Evolutionary conservation across 2,329 filamentous ascomycete genomes (phyloP), one percentile per base, ranked within the genome.

Genomic region (Scytalidium sp.): DNA sequence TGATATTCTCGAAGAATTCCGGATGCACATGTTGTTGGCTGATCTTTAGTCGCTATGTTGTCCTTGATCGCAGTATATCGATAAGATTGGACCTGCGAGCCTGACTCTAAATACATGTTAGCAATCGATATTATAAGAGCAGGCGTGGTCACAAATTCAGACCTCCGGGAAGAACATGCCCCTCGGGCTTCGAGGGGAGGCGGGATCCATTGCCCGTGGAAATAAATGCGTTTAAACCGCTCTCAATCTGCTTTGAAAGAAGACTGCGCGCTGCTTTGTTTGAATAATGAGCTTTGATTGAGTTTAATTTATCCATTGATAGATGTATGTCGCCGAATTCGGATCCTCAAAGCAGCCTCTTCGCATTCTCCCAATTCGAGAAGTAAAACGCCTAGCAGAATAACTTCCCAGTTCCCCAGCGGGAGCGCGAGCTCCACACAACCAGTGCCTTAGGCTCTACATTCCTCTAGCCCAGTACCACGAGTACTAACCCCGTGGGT

Each of bases 1-100:
- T 68, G 72, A 67, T 92, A 89, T 53, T 74, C 75, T n/a, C 75
- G 65, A 39, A 97, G 80, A 48, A 90, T 87, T 19, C 73, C 73
- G 2, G 93, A 97, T 55, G 84, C 89, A 69, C 91, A 96, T 70
- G 92, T 95, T 20, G 92, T 96, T 1, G 80, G 78, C n/a, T 81
- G 68, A 27, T 76, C 70, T 19, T 64, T 66, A 1, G 85, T 87
- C 47, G 84, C 80, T 56, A 92, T 90, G 64, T 91, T 92, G 70
- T 92, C 88, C 64, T 92, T 92, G 47, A 91, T 74, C 3, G 84
- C 64, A 13, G 58, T 20, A 41, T 21, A 25, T 8, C 23, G 32
- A 36, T 10, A 7, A 36, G 11, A 15, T 36, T 15, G 36, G 20
- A 25, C 17, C 11, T n/a, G 32, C 5, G 7, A n/a, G 5, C 17